A percentile compares a stretch with the other conserved stretches of the same genome.
phyloP scores from a whole-genome alignment of 768 basidiomycete genomes.

The Chlorophyllum brunneum region DNA sequence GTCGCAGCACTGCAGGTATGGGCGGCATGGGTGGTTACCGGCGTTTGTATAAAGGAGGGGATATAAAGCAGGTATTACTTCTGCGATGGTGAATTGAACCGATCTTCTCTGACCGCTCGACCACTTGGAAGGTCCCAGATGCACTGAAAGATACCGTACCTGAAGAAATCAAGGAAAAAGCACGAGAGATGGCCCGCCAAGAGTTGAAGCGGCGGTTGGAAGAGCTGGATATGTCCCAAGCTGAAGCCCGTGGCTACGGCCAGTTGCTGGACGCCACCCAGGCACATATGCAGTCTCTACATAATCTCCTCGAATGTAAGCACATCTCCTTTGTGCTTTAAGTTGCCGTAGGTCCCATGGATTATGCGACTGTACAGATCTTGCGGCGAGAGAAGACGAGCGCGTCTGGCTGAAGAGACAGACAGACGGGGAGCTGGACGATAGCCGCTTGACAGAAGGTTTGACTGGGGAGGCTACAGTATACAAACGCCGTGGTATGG shows the following conservation, averaged over 20 bases:
- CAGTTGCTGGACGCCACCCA: conserved; percentile 49
- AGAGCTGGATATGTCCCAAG: conserved; percentile 55
- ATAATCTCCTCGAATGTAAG: conserved; percentile 61
- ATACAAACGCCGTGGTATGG: conserved; percentile 68
- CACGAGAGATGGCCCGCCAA: conserved; percentile 62
- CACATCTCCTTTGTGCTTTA: no score
- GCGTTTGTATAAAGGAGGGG: conserved; percentile 57
- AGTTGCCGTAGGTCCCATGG: background rate
- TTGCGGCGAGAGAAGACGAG: conserved; percentile 66
- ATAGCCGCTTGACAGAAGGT: conserved; percentile 61
- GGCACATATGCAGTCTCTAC: conserved; percentile 55
- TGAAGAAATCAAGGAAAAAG: conserved; percentile 57
- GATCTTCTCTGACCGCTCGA: background rate
- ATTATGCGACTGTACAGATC: conserved; percentile 33
- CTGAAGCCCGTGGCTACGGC: conserved; percentile 56
- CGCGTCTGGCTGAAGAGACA: conserved; percentile 70
- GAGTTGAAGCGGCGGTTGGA: conserved; percentile 59
- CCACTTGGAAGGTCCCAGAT: conserved; percentile 5
- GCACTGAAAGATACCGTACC: conserved; percentile 55
- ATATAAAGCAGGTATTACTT: conserved; percentile 64
- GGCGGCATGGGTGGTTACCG: conserved; percentile 69
- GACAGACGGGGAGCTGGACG: conserved; percentile 68
- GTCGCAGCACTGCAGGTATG: conserved; percentile 61
- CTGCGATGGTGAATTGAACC: no score
- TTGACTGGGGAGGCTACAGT: conserved; percentile 66